Evolutionary conservation across 192 early-diverging fungal genomes (phyloP).

Genomic region (Dissophora ornata): DNA sequence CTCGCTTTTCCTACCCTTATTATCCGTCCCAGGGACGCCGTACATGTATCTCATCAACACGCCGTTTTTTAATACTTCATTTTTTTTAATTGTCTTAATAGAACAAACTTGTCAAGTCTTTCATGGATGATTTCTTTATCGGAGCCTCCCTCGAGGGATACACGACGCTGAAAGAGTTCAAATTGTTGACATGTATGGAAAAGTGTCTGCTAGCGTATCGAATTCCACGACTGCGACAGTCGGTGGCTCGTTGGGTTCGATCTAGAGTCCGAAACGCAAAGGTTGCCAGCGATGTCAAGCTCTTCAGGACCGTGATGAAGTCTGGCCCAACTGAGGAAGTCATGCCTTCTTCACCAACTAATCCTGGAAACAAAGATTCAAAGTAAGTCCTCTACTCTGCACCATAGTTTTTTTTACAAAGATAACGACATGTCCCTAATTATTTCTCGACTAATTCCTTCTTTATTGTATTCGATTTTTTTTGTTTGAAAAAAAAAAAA

Average conservation of each 20-base stretch:
- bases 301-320: constrained; percentile 42
- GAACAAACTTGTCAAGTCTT: constrained; percentile 60
- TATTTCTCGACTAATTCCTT: too few relatives aligned
- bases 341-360: too few relatives aligned
- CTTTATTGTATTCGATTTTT: too few relatives aligned
- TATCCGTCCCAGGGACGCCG: too few relatives aligned
- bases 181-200: constrained; percentile 47
- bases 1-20: too few relatives aligned
- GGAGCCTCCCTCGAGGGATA: constrained; percentile 46
- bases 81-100: too few relatives aligned
- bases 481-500: too few relatives aligned
- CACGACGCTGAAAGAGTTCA: constrained; percentile 36
- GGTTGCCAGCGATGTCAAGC: constrained; percentile 24
- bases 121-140: constrained; percentile 60
- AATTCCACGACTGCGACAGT: constrained; percentile 21
- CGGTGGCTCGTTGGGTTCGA: constrained; percentile 44
- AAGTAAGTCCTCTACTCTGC: neutral
- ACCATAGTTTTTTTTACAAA: neutral
- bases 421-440: too few relatives aligned
- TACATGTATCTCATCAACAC: too few relatives aligned
- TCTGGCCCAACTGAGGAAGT: constrained; percentile 11
- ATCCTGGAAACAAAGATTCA: neutral
- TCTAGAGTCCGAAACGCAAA: constrained; percentile 17
- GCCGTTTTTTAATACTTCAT: too few relatives aligned
- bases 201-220: constrained; percentile 57